Evolutionary conservation across 2,329 filamentous ascomycete genomes (phyloP).

Genomic region (Pseudopithomyces chartarum): DNA sequence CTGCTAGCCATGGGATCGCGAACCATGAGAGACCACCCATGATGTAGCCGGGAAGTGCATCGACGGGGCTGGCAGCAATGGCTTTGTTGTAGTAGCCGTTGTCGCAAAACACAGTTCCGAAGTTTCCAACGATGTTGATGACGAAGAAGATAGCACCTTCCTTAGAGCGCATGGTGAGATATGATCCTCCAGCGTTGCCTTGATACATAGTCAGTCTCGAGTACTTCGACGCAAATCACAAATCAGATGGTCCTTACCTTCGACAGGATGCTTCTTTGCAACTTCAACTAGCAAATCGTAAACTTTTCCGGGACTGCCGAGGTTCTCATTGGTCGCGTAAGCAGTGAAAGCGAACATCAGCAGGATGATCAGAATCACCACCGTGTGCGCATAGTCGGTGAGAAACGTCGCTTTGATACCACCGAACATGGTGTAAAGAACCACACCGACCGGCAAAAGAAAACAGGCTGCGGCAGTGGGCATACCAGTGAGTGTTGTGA

Average conservation of each 20-base stretch:
- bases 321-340: constrained; percentile 72
- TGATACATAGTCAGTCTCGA: neutral
- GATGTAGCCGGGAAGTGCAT: constrained; percentile 87
- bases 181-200: constrained; percentile 79
- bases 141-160: constrained; percentile 89
- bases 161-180: constrained; percentile 81
- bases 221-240: neutral
- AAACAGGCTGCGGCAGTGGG: constrained; percentile 82
- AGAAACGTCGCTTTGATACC: constrained; percentile 75
- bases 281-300: constrained; percentile 78
- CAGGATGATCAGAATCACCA: constrained; percentile 84
- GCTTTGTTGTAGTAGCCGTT: constrained; percentile 93
- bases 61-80: constrained; percentile 82
- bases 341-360: constrained; percentile 83
- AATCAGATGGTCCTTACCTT: constrained; percentile 43
- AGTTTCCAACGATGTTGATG: constrained; percentile 87
- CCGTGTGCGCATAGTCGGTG: constrained; percentile 85
- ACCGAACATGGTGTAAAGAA: constrained; percentile 74
- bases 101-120: constrained; percentile 82
- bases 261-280: constrained; percentile 71
- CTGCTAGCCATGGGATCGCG: constrained; percentile 87
- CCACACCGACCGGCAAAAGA: constrained; percentile 78
- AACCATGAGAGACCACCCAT: constrained; percentile 89
- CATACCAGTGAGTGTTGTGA: constrained; percentile 67
- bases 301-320: constrained; percentile 77